Conservation (phyloP, 805 yeast species). For the Dipodascus geniculatus region DNA sequence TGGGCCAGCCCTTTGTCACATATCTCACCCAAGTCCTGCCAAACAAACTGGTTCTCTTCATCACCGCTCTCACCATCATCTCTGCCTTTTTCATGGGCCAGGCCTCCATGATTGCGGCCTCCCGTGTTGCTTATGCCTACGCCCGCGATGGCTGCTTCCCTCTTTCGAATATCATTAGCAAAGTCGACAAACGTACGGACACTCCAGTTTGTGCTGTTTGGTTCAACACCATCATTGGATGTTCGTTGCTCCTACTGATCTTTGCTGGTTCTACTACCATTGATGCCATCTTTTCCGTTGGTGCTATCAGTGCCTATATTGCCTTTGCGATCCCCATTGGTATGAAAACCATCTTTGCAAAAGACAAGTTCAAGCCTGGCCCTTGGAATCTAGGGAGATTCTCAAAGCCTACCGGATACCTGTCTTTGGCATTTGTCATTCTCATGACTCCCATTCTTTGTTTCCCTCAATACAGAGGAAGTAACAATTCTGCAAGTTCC, state of each 20-base stretch:
- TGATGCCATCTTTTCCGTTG: conserved; percentile 61
- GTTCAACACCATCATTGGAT: conserved; percentile 44
- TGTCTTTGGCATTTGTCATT: conserved; percentile 38
- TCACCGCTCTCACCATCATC: conserved; percentile 34
- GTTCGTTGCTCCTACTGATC: conserved; percentile 42
- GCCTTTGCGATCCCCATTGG: conserved; percentile 57
- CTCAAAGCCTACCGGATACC: conserved; percentile 36
- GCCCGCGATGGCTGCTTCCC: conserved; percentile 63
- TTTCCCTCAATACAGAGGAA: conserved; percentile 40
- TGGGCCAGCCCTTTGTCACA: conserved; percentile 51
- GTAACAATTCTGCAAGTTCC: conserved; percentile 24
- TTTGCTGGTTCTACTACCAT: conserved; percentile 57
- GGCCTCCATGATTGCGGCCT: conserved; percentile 53
- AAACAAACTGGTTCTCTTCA: conserved; percentile 30
- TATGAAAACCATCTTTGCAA: conserved; percentile 44
- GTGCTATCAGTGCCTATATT: conserved; percentile 56
- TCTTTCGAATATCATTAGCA: conserved; percentile 35
- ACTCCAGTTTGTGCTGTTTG: conserved; percentile 55
- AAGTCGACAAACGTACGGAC: conserved; percentile 38
- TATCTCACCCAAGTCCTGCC: conserved; percentile 39
- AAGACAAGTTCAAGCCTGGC: conserved; percentile 44
- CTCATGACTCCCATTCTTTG: conserved; percentile 51
- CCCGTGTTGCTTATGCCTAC: conserved; percentile 55
- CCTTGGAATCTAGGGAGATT: conserved; percentile 54
- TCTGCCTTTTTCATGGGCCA: conserved; percentile 40